Base-by-base conservation (phyloP, 129 eudicot species). In the Centaurea solstitialis region DNA sequence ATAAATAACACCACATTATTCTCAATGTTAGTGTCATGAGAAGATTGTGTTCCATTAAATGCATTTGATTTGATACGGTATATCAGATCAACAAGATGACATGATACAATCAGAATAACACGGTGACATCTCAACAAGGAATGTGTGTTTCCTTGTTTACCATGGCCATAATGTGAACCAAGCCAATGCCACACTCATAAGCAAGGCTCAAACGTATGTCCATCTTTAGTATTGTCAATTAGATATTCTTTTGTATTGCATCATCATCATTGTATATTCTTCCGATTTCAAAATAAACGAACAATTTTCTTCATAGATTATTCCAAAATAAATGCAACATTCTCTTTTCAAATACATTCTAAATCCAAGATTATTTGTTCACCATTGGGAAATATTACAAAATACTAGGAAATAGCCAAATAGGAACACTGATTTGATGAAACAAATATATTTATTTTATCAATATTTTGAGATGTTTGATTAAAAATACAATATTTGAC, bases 301-400 rank as follows among this genome's bases (percentile, higher is more conserved):
- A 68, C 28, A 17, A 68, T 68, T 26, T 67, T 7, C 2, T 67
- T 26, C 30, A 26, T 26, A 33, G 5, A 38, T 26, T 68, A 18
- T 20, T 68, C 37, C 38, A 68, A 68, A 68, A 68, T 68, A 68
- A 68, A 23, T 68, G 72, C 72, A 68, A 26, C 40, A 68, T 50
- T 50, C 17, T 21, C 62, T 50, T 50, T 50, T 15, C 1, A 50
- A 15, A 50, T 50, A 50, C 21, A 0, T 15, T 50, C 62, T 15
- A 50, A 5, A 50, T 50, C 62, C 62, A 50, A 50, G 5, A 17
- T 47, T 4, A 50, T 13, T 50, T 50, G 62, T 47, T 13, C 6
- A 0, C 62, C 21, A 50, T 15, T 50, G 20, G 1, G 21, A 17
- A 50, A 12, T 50, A 50, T 13, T 50, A 50, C 61, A 53, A 50